Evolutionary conservation across 225 moss, liverwort and hornwort species (phyloP), one percentile per base, ranked within the genome.

Genomic region (Pseudisothecium myosuroides): DNA sequence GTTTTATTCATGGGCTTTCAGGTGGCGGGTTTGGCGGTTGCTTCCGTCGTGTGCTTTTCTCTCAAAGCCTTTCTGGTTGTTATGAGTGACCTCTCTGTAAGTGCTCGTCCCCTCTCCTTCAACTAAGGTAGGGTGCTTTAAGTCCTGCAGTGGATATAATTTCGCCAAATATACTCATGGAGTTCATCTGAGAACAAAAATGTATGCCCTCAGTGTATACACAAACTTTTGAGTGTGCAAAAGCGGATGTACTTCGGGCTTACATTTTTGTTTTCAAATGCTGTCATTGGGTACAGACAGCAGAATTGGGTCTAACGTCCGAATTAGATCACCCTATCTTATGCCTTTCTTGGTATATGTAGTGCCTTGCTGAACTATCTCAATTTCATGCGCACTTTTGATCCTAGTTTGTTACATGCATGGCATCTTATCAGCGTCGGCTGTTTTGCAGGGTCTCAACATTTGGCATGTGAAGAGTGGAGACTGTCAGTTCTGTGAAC

Each of bases 11-110:
- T 74, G 85, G 86, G 17, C 32, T 92, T 86, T 85, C 90, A 96
- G 98, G 98, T 96, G 26, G 93, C 95, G 84, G 96, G 96, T 64
- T 93, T 98, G 92, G 96, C 97, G 67, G 92, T 95, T 89, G 98
- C 93, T 65, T 93, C 98, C 43, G 96, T 98, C 43, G 88, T 98
- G 79, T 98, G 96, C 91, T 98, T 98, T 76, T 92, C 96, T 32
- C 82, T 96, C 61, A 92, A 95, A 87, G 98, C 98, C 41, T 91
- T 93, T 61, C 86, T 98, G 83, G 95, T 98, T 86, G 92, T 98
- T 66, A 90, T 94, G 88, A 96, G 94, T 90, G 93, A 96, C 85
- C 90, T 96, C 88, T 92, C 93, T 85, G 97, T 98, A 90, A 96
- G 97, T 90, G 58, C 81, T 68, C 76, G 50, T 54, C 45, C 62